These are phyloP conservation scores for Phytophthora citricola DNA, from an alignment of 352 stramenopile species.

Conservation along the genomic window DNA sequence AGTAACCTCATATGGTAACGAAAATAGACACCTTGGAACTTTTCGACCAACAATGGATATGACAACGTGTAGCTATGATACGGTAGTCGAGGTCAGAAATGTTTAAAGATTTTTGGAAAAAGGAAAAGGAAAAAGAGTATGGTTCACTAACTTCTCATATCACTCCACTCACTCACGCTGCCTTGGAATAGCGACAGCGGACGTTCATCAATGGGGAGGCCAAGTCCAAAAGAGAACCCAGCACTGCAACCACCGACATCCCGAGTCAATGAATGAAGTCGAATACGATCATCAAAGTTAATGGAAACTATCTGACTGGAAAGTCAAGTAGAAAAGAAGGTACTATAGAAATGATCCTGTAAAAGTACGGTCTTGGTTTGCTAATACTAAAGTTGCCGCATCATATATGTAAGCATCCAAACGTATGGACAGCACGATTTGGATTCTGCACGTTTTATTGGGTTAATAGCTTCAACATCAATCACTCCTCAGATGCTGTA, in stretches of 20 bases:
- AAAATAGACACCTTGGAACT: no score
- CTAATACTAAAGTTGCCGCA: neutral
- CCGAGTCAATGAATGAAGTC: neutral
- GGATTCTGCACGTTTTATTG: neutral
- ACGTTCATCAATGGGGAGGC: no score
- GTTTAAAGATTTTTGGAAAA: no score
- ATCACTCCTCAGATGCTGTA: no score
- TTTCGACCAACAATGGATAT: no score
- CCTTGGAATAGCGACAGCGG: no score
- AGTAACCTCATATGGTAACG: no score
- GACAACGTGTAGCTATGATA: no score
- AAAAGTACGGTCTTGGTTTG: conserved; percentile 13
- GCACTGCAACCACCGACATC: no score
- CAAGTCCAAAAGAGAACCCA: no score
- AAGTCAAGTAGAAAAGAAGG: conserved; percentile 4
- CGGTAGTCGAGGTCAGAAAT: no score
- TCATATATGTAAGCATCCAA: neutral
- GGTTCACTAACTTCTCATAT: conserved; percentile 1
- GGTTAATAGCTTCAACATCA: neutral
- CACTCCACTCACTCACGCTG: neutral
- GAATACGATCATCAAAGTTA: conserved; percentile 2
- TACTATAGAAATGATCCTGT: conserved; percentile 18
- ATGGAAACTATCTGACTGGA: neutral
- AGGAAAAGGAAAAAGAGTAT: neutral
- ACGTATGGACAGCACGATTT: neutral